These are phyloP conservation scores for Pezicula carpinea DNA, from an alignment of 2,329 filamentous ascomycete genomes.

Conservation along the genomic window DNA sequence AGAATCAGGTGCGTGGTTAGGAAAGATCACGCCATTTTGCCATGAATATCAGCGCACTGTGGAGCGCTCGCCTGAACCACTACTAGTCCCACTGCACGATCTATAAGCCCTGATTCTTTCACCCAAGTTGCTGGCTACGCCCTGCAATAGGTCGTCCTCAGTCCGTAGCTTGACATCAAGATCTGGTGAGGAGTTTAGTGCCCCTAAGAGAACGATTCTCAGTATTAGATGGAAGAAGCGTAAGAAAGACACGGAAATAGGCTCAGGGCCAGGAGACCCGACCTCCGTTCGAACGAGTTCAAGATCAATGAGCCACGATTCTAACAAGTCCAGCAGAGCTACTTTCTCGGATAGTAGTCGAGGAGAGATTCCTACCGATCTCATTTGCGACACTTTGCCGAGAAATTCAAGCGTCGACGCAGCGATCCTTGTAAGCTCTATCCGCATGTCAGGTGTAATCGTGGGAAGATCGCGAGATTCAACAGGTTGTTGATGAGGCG, in stretches of 20 bases:
- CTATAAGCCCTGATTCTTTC: constrained; percentile 30
- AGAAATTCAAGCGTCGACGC: constrained; percentile 30
- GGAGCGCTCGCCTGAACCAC: constrained; percentile 12
- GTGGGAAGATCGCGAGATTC: constrained; percentile 23
- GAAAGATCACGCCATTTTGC: constrained; percentile 13
- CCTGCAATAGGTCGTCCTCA: constrained; percentile 30
- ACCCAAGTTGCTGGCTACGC: constrained; percentile 24
- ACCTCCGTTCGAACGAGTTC: constrained; percentile 19
- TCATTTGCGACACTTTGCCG: constrained; percentile 22
- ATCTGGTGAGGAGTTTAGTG: constrained; percentile 27
- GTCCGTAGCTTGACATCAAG: constrained; percentile 22
- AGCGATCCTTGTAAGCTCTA: constrained; percentile 30
- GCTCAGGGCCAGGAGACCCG: constrained; percentile 18
- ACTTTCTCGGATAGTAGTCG: constrained; percentile 27
- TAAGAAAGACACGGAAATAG: constrained; percentile 31
- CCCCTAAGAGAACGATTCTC: constrained; percentile 31
- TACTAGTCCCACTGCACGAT: constrained; percentile 17
- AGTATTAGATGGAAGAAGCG: constrained; percentile 31
- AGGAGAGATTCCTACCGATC: constrained; percentile 19
- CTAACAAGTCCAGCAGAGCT: constrained; percentile 27
- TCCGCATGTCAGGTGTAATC: constrained; percentile 34
- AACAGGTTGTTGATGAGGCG: constrained; percentile 18
- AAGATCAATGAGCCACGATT: constrained; percentile 30
- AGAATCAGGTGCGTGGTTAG: constrained; percentile 14
- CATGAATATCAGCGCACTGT: constrained; percentile 16